Base-by-base conservation (phyloP, 805 yeast species). In the Spathaspora hagerdaliae region DNA sequence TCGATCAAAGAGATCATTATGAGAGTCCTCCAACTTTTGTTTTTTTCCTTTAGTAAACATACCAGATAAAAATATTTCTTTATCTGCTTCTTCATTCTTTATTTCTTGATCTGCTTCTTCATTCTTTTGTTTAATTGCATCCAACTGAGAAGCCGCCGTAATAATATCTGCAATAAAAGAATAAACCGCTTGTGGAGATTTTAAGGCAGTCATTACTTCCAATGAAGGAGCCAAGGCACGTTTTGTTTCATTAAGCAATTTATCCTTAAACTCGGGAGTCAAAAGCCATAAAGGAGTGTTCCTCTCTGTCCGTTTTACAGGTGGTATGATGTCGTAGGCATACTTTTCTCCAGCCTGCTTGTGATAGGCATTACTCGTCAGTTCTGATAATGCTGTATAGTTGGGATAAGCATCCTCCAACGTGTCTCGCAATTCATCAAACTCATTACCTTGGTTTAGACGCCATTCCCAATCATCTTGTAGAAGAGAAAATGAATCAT, bases 161-260 rank as follows among this genome's bases (percentile, higher is more conserved):
- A 61, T 51, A 35, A 57, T 61, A 11, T 35, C 53, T 9, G 59
- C 51, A 15, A 39, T 29, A 24, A 26, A 45, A 6, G 26, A 19
- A 32, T 45, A 41, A 8, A 45, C 7, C 14, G 31, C 44, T 13
- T 36, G 6, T 5, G 42, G 32, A 2, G 44, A 12, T 1, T 39
- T 42, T 12, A 62, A 41, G 1, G 42, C 41, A 12, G 44, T 44
- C 10, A 66, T 57, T 43, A 63, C 47, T 2, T 51, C 51, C 3
- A 60, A 32, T 0, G 67, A 61, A 8, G 63, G 58, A 7, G 36
- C 38, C 47, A 64, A 53, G 2, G 62, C 57, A 26, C 11, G 7
- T 15, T 7, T 11, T 8, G 54, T 47, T 44, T 48, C 47, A 10
- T 41, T 43, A 43, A 57, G 54, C 36, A 59, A 42, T 39, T 56